phyloP scores from a whole-genome alignment of 441 rosid species.

The Brassica hybrid region DNA sequence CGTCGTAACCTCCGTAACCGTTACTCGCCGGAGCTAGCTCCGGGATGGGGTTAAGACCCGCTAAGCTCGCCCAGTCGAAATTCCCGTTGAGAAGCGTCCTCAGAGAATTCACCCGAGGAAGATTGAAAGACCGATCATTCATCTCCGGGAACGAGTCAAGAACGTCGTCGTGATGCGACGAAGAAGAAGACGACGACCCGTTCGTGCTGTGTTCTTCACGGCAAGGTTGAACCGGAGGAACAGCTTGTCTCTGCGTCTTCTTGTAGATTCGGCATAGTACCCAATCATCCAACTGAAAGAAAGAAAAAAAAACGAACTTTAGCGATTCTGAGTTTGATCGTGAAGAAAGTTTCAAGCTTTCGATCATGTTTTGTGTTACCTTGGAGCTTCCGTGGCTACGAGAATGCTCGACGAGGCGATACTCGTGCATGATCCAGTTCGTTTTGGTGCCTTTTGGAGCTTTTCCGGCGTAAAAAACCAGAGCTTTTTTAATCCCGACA shows the following conservation, averaged over 20 bases:
- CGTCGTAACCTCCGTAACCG: slow-evolving; percentile 47
- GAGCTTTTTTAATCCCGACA: slow-evolving; percentile 92
- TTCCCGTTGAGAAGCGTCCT: slow-evolving; percentile 55
- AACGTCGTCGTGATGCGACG: slow-evolving; percentile 85
- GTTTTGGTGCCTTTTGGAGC: slow-evolving; percentile 98
- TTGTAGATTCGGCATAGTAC: too few species aligned
- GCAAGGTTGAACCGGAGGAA: slow-evolving; percentile 44
- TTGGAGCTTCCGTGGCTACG: slow-evolving; percentile 71
- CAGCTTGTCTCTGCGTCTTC: slow-evolving; percentile 45
- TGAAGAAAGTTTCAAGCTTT: not conserved
- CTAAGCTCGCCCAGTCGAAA: slow-evolving; percentile 85
- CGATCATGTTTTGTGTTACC: slow-evolving; percentile 45
- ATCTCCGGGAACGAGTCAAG: slow-evolving; percentile 75
- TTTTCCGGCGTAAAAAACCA: slow-evolving; percentile 87
- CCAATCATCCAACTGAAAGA: too few species aligned
- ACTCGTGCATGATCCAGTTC: slow-evolving; percentile 99
- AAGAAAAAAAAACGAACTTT: not conserved
- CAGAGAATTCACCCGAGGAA: slow-evolving; percentile 58
- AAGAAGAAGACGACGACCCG: slow-evolving; percentile 69
- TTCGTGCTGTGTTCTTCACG: slow-evolving; percentile 63
- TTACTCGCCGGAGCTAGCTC: slow-evolving; percentile 53
- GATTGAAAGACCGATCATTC: slow-evolving; percentile 53
- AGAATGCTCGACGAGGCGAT: slow-evolving; percentile 64
- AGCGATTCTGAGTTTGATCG: not conserved
- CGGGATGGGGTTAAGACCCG: slow-evolving; percentile 54